Conservation (phyloP, 768 basidiomycete species). For the Plicaturopsis crispa region DNA sequence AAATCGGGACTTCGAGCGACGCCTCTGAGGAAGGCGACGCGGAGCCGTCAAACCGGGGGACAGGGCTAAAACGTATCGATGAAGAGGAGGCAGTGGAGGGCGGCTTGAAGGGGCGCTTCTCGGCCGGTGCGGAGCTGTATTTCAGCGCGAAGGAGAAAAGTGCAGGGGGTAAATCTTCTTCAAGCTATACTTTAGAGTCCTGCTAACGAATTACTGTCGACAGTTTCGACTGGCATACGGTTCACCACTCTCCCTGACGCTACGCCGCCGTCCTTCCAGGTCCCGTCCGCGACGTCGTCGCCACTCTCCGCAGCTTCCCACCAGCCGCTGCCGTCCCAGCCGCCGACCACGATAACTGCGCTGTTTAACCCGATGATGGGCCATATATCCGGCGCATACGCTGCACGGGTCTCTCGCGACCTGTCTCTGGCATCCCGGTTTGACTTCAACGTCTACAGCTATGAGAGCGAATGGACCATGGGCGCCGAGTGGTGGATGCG, state of each 20-base stretch:
- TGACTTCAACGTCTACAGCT: constrained; percentile 95
- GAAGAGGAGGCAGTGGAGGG: constrained; percentile 92
- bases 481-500: constrained; percentile 97
- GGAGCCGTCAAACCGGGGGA: constrained; percentile 6
- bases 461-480: constrained; percentile 93
- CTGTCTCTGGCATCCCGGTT: constrained; percentile 85
- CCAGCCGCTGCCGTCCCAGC: constrained; percentile 40
- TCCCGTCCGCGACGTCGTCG: constrained; percentile 29
- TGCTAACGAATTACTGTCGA: not conserved
- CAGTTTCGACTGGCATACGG: constrained; percentile 90
- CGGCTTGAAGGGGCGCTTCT: constrained; percentile 84
- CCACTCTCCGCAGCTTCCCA: constrained; percentile 23
- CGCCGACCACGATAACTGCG: constrained; percentile 91
- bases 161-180: constrained; percentile 67
- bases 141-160: constrained; percentile 90
- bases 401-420: constrained; percentile 79
- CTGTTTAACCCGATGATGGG: constrained; percentile 96
- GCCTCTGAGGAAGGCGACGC: constrained; percentile 25
- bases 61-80: constrained; percentile 74
- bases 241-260: constrained; percentile 88
- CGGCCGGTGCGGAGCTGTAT: constrained; percentile 90
- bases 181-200: not conserved
- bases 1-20: constrained; percentile 34
- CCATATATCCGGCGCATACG: constrained; percentile 86
- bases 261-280: constrained; percentile 56